phyloP scores from a whole-genome alignment of 2,329 filamentous ascomycete species.

The Aspergillus bombycis region DNA sequence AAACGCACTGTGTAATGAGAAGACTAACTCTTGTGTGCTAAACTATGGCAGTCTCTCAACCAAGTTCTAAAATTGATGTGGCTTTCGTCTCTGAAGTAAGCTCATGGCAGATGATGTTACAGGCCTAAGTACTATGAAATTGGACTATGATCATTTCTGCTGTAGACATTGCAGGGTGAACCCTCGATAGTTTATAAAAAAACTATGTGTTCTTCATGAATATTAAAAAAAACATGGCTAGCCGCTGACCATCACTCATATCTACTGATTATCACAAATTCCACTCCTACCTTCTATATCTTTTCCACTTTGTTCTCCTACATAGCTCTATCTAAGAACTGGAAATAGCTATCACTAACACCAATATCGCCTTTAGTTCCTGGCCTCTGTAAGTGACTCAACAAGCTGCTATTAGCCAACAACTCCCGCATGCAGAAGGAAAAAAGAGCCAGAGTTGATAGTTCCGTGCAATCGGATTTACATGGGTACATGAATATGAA shows the following conservation, averaged over 20 bases:
- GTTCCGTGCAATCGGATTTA: not conserved
- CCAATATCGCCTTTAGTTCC: not conserved
- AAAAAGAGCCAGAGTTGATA: not conserved
- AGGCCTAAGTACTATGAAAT: not conserved
- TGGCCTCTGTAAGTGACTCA: too few species aligned
- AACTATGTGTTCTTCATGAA: too few species aligned
- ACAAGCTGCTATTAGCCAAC: not conserved
- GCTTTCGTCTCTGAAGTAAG: not conserved
- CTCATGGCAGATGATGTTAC: not conserved
- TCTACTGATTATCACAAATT: not conserved
- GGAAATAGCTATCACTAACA: not conserved
- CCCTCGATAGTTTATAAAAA: not conserved
- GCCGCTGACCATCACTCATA: too few species aligned
- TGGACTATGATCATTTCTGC: not conserved
- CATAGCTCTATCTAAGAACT: not conserved
- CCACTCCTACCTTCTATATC: not conserved
- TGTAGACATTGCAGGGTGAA: not conserved
- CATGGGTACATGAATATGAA: not conserved
- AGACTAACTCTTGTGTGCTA: not conserved
- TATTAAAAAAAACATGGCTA: too few species aligned
- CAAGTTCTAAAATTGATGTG: not conserved
- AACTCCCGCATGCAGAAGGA: not conserved
- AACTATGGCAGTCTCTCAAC: not conserved
- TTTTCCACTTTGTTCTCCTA: too few species aligned
- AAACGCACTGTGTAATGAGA: not conserved